Evolutionary conservation across 306 rosid genomes (phyloP), one percentile per base, ranked within the genome.

Genomic region (Styphnolobium japonicum): DNA sequence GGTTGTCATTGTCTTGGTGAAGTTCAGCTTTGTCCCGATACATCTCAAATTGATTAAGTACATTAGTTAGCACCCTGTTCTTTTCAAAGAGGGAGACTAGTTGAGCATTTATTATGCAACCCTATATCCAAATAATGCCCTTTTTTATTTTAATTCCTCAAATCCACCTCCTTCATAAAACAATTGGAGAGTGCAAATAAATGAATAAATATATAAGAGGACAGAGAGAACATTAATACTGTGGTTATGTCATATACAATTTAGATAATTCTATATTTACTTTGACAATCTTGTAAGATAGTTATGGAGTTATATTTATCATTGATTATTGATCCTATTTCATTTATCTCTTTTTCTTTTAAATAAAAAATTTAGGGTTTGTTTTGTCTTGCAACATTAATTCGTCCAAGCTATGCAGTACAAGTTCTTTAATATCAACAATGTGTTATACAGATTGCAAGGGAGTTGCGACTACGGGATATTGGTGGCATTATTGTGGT

Each of bases 401-500:
- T 27, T 73, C 57, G 56, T 65, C 21, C 46, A 4, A 71, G 51
- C 19, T 48, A n/a, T 51, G 76, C 64, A 45, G 18, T 53, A 7
- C 68, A 55, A 43, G 31, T 69, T 83, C 73, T 76, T 73, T 84
- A 75, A 85, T 76, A 52, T 56, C 55, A 81, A 52, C 79, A 64
- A 27, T 77, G 66, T 86, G 67, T 81, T 86, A n/a, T n/a, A 60
- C 94, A 93, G 99, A 95, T 95, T 84, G 97, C 98, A 29, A 86
- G 96, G 87, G 99, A 95, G 90, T 89, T 95, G 45, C 92, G 98
- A 75, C 78, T 95, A 77, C 90, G 99, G 81, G 98, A 95, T 87
- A 90, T 95, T 73, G 98, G 99, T 55, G 99, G 99, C 86, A 95
- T 95, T 74, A 95, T 95, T 39, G 99, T 95, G 21, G 98, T 95